Conservation (phyloP, 1,284 basidiomycete species). For the Sanguinoderma infundibulare region DNA sequence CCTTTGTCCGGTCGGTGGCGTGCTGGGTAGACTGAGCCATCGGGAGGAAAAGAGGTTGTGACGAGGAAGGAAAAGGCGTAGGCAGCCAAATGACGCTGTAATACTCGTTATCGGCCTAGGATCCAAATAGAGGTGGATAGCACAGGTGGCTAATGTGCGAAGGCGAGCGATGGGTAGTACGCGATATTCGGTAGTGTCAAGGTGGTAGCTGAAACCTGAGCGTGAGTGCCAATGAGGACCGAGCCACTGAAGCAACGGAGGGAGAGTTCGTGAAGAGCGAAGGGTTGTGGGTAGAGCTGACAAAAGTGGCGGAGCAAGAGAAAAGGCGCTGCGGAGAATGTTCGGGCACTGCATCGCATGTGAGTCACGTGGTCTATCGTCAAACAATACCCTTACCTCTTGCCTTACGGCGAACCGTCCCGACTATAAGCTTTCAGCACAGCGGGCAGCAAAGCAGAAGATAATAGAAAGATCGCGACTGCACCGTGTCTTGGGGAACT, state of each 20-base stretch:
- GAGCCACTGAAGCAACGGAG: neutral
- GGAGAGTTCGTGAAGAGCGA: neutral
- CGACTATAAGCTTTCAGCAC: neutral
- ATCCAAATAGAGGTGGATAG: neutral
- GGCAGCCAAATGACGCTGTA: neutral
- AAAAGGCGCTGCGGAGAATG: constrained; percentile 6
- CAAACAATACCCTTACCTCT: constrained; percentile 2
- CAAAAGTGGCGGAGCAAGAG: neutral
- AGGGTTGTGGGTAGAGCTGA: neutral
- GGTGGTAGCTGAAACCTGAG: too few species aligned
- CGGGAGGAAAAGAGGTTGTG: neutral
- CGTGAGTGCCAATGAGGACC: neutral
- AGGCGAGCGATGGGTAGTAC: neutral
- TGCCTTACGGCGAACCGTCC: neutral
- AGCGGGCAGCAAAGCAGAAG: neutral
- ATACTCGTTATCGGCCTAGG: neutral
- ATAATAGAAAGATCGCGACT: neutral
- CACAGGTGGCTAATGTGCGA: neutral
- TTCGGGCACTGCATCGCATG: neutral
- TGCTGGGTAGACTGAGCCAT: constrained; percentile 2
- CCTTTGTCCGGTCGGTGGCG: constrained; percentile 1
- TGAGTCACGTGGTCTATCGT: constrained; percentile 5
- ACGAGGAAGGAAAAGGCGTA: neutral
- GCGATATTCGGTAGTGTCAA: neutral
- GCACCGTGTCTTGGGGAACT: neutral